These are phyloP conservation scores for Alternaria rosae DNA, from an alignment of 2,329 filamentous ascomycete species.

Conservation along the genomic window DNA sequence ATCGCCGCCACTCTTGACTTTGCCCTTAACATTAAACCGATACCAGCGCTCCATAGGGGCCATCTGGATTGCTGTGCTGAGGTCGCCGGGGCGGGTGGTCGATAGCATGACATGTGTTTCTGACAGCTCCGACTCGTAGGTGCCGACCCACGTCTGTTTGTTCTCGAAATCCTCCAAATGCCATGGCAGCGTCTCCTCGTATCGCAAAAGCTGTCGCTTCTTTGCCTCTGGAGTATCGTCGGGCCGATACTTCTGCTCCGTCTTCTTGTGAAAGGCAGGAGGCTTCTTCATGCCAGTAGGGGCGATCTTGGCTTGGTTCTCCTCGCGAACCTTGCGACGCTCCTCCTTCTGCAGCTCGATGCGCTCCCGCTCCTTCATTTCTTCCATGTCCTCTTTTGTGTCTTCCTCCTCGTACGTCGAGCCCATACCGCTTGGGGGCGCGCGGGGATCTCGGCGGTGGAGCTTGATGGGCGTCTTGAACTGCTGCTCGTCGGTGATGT, in stretches of 20 bases:
- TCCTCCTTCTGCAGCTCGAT: conserved; percentile 71
- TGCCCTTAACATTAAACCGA: conserved; percentile 77
- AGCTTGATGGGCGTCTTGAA: conserved; percentile 89
- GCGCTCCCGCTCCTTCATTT: conserved; percentile 70
- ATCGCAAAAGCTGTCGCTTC: conserved; percentile 71
- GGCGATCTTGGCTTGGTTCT: conserved; percentile 91
- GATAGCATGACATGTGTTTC: conserved; percentile 77
- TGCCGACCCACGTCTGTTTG: conserved; percentile 92
- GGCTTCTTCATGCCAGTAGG: conserved; percentile 77
- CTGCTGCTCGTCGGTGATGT: conserved; percentile 77
- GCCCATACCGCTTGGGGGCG: conserved; percentile 63
- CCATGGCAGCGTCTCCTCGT: conserved; percentile 96
- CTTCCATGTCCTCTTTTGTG: conserved; percentile 69
- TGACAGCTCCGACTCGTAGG: conserved; percentile 87
- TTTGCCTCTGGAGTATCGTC: conserved; percentile 77
- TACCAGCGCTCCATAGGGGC: conserved; percentile 97
- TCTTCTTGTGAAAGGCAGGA: conserved; percentile 75
- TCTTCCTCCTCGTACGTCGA: conserved; percentile 57
- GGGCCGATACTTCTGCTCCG: conserved; percentile 83
- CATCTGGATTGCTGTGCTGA: conserved; percentile 71
- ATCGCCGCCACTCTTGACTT: conserved; percentile 81
- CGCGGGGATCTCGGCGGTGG: conserved; percentile 80
- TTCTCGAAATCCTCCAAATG: conserved; percentile 96
- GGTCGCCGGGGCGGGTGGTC: conserved; percentile 67
- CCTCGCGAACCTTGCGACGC: conserved; percentile 82